Conservation (phyloP, 192 early-diverging fungal genomes). For the Umbelopsis isabellina region DNA sequence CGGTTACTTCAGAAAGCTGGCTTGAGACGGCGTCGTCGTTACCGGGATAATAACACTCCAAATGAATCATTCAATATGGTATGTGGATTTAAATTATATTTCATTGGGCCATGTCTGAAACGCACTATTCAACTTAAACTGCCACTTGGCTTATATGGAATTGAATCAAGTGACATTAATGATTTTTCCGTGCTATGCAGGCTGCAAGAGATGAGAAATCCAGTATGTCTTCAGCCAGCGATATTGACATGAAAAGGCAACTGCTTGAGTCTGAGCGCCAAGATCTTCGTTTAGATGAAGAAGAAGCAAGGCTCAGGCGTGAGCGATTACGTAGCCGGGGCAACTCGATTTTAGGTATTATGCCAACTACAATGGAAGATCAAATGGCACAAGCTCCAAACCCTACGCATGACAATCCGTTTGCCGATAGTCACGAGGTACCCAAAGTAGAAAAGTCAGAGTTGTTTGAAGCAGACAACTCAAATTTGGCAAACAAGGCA, state of each 20-base stretch:
- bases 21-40: background rate
- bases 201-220: background rate
- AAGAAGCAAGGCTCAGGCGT: background rate
- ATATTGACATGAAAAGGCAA: background rate
- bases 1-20: conserved; percentile 5
- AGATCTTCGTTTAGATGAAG: background rate
- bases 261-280: background rate
- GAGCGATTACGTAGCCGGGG: background rate
- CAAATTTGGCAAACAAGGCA: background rate
- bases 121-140: too few species aligned
- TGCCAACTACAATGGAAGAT: background rate
- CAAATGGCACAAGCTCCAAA: background rate
- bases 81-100: background rate
- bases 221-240: background rate
- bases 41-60: background rate
- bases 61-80: conserved; percentile 8
- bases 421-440: conserved; percentile 14
- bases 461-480: background rate
- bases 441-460: background rate
- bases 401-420: background rate
- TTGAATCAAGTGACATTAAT: background rate
- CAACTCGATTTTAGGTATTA: conserved; percentile 4
- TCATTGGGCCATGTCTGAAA: background rate
- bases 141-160: background rate
- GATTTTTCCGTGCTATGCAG: background rate